Percentiles rank a stretch among this genome's conserved stretches.
Evolutionary conservation across 352 stramenopile genomes (phyloP).

Genomic region (Pythium dissimile): DNA sequence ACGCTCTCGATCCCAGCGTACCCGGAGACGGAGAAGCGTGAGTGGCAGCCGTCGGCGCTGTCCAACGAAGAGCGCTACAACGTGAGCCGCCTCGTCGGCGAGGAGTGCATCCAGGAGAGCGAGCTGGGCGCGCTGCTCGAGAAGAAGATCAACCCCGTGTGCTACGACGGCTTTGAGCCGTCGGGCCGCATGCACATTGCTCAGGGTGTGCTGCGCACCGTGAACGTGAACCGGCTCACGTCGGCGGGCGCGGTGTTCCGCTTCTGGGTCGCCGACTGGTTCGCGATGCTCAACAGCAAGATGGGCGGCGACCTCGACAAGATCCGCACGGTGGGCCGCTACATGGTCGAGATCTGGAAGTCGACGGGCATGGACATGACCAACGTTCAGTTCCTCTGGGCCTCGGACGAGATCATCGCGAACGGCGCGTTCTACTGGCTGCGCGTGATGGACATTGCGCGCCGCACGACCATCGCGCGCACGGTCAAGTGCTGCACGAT

Average conservation of each 20-base stretch:
- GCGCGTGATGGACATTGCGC: conserved; percentile 93
- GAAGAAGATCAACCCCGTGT: conserved; percentile 88
- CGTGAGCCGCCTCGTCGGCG: conserved; percentile 81
- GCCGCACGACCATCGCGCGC: conserved; percentile 87
- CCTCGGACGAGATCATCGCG: conserved; percentile 93
- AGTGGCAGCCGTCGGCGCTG: conserved; percentile 75
- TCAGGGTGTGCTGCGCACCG: conserved; percentile 94
- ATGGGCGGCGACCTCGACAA: conserved; percentile 98
- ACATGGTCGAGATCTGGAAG: conserved; percentile 99
- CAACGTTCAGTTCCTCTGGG: conserved; percentile 99
- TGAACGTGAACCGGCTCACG: conserved; percentile 97
- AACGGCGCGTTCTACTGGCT: conserved; percentile 91
- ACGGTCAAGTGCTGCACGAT: conserved; percentile 99
- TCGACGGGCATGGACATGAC: conserved; percentile 98
- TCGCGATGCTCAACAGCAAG: conserved; percentile 99
- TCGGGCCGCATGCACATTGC: conserved; percentile 99
- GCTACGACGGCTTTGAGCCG: conserved; percentile 99
- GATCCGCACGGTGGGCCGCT: conserved; percentile 94
- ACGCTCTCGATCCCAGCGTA: conserved; percentile 58
- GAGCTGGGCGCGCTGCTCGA: conserved; percentile 81
- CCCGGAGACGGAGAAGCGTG: conserved; percentile 50
- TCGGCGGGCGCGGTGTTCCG: conserved; percentile 94
- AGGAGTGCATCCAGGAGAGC: conserved; percentile 93
- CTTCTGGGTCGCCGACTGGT: conserved; percentile 99
- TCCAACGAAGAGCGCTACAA: conserved; percentile 80